phyloP scores from a whole-genome alignment of 108 stramenopile species.

The Cyclotella cryptica region DNA sequence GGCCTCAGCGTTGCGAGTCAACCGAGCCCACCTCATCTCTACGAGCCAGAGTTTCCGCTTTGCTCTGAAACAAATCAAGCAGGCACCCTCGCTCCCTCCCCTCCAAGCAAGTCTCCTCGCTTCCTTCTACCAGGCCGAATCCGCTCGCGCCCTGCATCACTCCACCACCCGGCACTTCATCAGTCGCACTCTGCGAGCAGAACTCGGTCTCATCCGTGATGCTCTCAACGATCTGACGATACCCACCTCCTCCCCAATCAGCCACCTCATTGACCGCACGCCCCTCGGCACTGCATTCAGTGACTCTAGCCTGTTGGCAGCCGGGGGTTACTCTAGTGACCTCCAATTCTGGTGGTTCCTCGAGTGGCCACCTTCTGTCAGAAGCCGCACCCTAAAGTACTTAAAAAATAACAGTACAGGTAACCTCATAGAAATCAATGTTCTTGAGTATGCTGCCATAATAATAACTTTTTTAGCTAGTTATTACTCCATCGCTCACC shows the following conservation, averaged over 20 bases:
- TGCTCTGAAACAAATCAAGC: too few relatives aligned
- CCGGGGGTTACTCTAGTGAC: neutral
- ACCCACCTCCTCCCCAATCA: too few relatives aligned
- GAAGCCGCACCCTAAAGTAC: neutral
- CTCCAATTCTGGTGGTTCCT: neutral
- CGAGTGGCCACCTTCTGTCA: neutral
- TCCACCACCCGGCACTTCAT: neutral
- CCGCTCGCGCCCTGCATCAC: too few relatives aligned
- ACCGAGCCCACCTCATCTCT: too few relatives aligned
- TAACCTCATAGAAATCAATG: neutral
- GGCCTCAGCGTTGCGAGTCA: too few relatives aligned
- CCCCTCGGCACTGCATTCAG: too few relatives aligned
- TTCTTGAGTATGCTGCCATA: neutral
- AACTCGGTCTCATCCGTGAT: neutral
- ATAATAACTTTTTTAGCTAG: neutral
- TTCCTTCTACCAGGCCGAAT: too few relatives aligned
- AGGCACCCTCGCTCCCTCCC: too few relatives aligned
- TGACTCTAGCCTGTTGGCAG: too few relatives aligned
- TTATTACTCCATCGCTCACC: neutral
- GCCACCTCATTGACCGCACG: too few relatives aligned
- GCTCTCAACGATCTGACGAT: neutral
- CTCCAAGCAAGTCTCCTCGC: too few relatives aligned
- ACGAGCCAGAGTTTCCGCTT: too few relatives aligned
- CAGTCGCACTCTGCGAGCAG: neutral
- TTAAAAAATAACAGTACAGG: neutral